Conservation (phyloP, 2,329 filamentous ascomycete genomes). For the Claviceps sp. region DNA sequence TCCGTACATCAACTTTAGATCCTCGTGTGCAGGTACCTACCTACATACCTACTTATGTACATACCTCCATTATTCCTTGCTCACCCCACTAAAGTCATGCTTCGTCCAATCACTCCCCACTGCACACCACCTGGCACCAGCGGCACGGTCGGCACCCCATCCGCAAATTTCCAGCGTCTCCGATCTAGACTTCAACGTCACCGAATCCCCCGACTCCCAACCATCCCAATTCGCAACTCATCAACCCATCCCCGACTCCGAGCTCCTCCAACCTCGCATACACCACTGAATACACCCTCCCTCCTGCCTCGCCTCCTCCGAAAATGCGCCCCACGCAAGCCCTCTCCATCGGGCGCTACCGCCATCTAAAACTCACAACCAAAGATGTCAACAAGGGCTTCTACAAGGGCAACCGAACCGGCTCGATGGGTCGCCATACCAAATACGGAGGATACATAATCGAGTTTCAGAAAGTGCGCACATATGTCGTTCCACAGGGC, state of each 20-base stretch:
- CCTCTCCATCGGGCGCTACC: conserved; percentile 53
- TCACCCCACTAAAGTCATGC: neutral
- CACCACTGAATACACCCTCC: no score
- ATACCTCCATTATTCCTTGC: no score
- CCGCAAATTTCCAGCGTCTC: neutral
- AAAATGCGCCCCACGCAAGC: conserved; percentile 53
- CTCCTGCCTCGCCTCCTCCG: no score
- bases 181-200: neutral
- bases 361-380: conserved; percentile 72
- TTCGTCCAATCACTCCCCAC: neutral
- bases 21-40: no score
- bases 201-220: neutral
- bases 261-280: no score
- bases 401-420: conserved; percentile 92
- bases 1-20: no score
- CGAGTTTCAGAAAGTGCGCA: conserved; percentile 79
- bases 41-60: no score
- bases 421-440: conserved; percentile 75
- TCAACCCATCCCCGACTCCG: no score
- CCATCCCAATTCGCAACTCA: neutral
- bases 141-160: neutral
- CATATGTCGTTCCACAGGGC: conserved; percentile 62
- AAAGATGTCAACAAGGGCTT: conserved; percentile 88
- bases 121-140: neutral
- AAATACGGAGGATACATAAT: conserved; percentile 74